Conservation (phyloP, 495 filamentous ascomycete genomes). For the Talaromyces stipitatus region DNA sequence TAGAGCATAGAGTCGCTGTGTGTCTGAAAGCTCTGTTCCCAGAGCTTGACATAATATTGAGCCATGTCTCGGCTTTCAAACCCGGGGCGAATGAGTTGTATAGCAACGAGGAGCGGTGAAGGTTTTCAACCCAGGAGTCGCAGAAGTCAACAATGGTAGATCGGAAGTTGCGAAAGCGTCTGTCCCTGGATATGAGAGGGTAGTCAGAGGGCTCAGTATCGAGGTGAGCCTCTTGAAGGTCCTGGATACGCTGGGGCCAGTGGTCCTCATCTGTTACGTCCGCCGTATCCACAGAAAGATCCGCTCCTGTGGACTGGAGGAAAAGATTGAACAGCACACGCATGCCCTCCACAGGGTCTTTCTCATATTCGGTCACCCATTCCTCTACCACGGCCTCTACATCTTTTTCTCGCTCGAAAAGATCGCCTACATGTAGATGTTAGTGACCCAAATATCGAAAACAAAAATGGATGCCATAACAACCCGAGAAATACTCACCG, state of each 20-base stretch:
- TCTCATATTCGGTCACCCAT: slow-evolving; percentile 70
- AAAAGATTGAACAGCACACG: slow-evolving; percentile 85
- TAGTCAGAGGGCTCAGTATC: slow-evolving; percentile 79
- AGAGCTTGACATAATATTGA: slow-evolving; percentile 78
- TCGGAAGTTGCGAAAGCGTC: slow-evolving; percentile 64
- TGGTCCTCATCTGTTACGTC: slow-evolving; percentile 86
- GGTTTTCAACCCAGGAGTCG: slow-evolving; percentile 57
- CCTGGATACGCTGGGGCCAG: slow-evolving; percentile 55
- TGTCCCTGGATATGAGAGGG: slow-evolving; percentile 78
- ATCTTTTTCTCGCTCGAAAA: slow-evolving; percentile 65
- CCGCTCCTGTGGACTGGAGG: slow-evolving; percentile 72
- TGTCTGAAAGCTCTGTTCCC: slow-evolving; percentile 82
- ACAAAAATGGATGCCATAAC: not conserved
- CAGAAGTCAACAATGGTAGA: slow-evolving; percentile 72
- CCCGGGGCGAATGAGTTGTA: slow-evolving; percentile 68
- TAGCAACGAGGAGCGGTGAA: slow-evolving; percentile 66
- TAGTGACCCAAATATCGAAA: slow-evolving; percentile 7
- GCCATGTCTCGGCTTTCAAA: slow-evolving; percentile 81
- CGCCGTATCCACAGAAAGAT: slow-evolving; percentile 60
- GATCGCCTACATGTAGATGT: slow-evolving; percentile 49
- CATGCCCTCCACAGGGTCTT: slow-evolving; percentile 58
- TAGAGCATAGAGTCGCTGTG: slow-evolving; percentile 74
- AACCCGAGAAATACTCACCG: slow-evolving; percentile 42
- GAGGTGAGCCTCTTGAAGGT: slow-evolving; percentile 76
- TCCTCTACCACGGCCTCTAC: slow-evolving; percentile 69